These are phyloP conservation scores for Penicillium sclerotigenum DNA, from an alignment of 2,329 filamentous ascomycete genomes.

Conservation along the genomic window DNA sequence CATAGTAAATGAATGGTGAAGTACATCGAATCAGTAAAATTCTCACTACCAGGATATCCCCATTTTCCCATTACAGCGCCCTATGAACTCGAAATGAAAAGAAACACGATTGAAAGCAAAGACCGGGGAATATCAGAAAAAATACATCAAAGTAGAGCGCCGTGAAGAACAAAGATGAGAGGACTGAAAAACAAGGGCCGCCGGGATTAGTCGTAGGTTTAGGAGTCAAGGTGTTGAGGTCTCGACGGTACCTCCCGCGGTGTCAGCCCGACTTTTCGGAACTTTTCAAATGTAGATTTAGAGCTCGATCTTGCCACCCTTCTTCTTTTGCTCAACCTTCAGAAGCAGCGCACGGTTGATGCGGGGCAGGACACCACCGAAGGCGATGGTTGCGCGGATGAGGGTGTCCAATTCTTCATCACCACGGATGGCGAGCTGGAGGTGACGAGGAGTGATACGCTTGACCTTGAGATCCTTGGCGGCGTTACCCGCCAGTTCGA, in stretches of 20 bases:
- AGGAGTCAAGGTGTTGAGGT: background rate
- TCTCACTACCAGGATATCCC: constrained; percentile 36
- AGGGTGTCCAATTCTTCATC: constrained; percentile 98
- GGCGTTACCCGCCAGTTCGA: constrained; percentile 96
- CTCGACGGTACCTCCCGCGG: background rate
- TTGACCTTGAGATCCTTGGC: constrained; percentile 99
- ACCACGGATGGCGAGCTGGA: constrained; percentile 96
- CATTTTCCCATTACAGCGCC: constrained; percentile 43
- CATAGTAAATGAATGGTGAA: background rate
- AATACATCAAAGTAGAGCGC: constrained; percentile 28
- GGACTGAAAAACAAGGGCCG: background rate
- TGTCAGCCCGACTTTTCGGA: constrained; percentile 4
- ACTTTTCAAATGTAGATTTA: constrained; percentile 4
- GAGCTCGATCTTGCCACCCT: constrained; percentile 45
- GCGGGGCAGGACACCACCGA: constrained; percentile 95
- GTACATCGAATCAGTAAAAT: constrained; percentile 23
- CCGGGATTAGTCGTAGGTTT: background rate
- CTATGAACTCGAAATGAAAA: constrained; percentile 27
- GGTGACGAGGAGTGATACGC: constrained; percentile 96
- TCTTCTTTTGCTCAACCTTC: constrained; percentile 98
- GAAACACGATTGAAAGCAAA: constrained; percentile 17
- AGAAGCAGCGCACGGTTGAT: constrained; percentile 96
- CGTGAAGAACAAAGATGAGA: constrained; percentile 19
- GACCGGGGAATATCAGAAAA: constrained; percentile 27
- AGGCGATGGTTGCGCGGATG: constrained; percentile 96